Conservation (phyloP, 768 basidiomycete species). For the Rhodotorula paludigena region DNA sequence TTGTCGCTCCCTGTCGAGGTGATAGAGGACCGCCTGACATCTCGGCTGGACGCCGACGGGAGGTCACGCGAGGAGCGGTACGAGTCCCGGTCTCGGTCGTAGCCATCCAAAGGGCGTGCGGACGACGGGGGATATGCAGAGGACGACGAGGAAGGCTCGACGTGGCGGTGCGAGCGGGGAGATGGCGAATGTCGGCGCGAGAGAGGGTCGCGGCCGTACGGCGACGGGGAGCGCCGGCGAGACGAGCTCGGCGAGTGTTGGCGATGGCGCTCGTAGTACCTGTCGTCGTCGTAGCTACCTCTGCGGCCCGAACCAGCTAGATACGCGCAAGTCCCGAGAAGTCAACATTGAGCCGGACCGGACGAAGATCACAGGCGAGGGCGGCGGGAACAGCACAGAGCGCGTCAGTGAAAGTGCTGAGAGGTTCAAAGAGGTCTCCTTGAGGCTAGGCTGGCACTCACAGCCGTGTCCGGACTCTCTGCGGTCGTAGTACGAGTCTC, state of each 20-base stretch:
- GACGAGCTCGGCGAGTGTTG: background rate
- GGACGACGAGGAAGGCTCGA: background rate
- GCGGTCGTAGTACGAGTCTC: no score
- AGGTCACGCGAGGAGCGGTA: background rate
- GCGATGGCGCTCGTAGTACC: background rate
- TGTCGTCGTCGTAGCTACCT: background rate
- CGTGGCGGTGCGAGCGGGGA: background rate
- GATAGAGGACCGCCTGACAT: background rate
- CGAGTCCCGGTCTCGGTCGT: background rate
- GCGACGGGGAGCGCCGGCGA: background rate
- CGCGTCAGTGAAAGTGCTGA: no score
- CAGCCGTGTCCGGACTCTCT: no score
- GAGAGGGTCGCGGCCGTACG: background rate
- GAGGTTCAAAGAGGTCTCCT: no score
- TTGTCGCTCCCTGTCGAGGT: background rate
- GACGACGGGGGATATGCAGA: background rate
- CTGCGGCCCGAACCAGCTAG: background rate
- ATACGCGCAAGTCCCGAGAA: background rate
- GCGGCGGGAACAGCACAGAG: background rate
- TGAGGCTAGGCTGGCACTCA: no score
- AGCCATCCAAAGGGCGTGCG: background rate
- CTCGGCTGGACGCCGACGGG: background rate
- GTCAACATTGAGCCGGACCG: background rate
- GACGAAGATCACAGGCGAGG: background rate
- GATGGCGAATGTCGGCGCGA: slow-evolving; percentile 1